Base-by-base conservation (phyloP, 2,329 filamentous ascomycete species). In the Hymenotorrendiella dingleyae region DNA sequence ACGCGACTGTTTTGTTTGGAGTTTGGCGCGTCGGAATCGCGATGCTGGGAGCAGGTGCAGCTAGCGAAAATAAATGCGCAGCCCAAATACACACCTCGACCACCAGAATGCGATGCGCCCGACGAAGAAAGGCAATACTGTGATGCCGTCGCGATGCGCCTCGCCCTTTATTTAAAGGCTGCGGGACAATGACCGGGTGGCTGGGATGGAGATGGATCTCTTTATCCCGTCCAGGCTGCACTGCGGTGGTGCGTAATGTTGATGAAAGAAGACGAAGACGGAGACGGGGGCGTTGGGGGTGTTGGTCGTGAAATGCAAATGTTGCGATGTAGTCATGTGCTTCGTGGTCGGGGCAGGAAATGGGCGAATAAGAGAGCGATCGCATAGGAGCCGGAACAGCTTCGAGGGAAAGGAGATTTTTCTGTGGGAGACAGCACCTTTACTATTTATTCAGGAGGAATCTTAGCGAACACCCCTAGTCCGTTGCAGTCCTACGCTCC, bases 341-440 rank as follows among this genome's bases (percentile, higher is more conserved):
- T 34, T 34, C 7, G 30, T 21, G 14, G 30, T 34, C n/a, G 30
- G 22, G 17, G 30, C 19, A 34, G 19, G 30, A 34, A 33, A 17
- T 34, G 30, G 30, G 19, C 30, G 17, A 34, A 34, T 17, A 20
- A 34, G 22, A 34, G 30, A 20, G 30, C 30, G 30, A 34, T 34
- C 30, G n/a, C n/a, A n/a, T n/a, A n/a, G n/a, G n/a, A n/a, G n/a
- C n/a, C n/a, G n/a, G n/a, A n/a, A n/a, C n/a, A n/a, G n/a, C n/a
- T n/a, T n/a, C n/a, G n/a, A n/a, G n/a, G n/a, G n/a, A n/a, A n/a
- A n/a, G n/a, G n/a, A n/a, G n/a, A n/a, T n/a, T n/a, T n/a, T n/a
- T n/a, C n/a, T n/a, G n/a, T n/a, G n/a, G n/a, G n/a, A n/a, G n/a
- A n/a, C n/a, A n/a, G n/a, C n/a, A n/a, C n/a, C n/a, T n/a, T n/a